Percentiles rank a stretch among this genome's conserved stretches.
These are phyloP conservation scores for Ettlia oleoabundans DNA, from an alignment of 139 green algal species.

Conservation along the genomic window DNA sequence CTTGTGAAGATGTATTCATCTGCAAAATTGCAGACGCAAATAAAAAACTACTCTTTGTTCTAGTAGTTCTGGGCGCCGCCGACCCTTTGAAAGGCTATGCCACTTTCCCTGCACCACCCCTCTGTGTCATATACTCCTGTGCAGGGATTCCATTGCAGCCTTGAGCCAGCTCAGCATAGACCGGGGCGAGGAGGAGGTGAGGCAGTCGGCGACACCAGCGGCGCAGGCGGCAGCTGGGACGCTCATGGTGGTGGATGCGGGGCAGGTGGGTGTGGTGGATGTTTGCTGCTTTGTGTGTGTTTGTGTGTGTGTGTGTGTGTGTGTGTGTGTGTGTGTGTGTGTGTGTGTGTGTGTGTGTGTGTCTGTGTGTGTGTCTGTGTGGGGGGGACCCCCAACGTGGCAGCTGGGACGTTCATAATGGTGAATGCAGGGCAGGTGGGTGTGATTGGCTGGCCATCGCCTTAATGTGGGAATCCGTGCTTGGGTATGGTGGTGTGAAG, in stretches of 20 bases:
- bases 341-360: neutral
- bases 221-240: neutral
- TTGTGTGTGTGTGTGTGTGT: neutral
- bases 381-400: too few species aligned
- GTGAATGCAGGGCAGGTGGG: too few species aligned
- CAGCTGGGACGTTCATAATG: too few species aligned
- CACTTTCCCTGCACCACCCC: neutral
- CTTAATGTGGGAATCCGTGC: too few species aligned
- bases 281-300: neutral
- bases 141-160: neutral
- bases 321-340: too few species aligned
- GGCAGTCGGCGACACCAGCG: neutral
- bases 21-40: too few species aligned
- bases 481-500: too few species aligned
- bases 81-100: neutral
- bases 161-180: neutral
- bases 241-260: conserved; percentile 15
- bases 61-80: too few species aligned
- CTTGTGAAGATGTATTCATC: neutral
- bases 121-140: neutral
- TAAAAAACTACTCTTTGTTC: too few species aligned
- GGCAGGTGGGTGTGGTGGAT: neutral
- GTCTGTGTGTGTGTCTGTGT: neutral
- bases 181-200: conserved; percentile 18
- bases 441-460: too few species aligned